Conservation (phyloP, 257 asterid species). For the Solanum chiquidenum region DNA sequence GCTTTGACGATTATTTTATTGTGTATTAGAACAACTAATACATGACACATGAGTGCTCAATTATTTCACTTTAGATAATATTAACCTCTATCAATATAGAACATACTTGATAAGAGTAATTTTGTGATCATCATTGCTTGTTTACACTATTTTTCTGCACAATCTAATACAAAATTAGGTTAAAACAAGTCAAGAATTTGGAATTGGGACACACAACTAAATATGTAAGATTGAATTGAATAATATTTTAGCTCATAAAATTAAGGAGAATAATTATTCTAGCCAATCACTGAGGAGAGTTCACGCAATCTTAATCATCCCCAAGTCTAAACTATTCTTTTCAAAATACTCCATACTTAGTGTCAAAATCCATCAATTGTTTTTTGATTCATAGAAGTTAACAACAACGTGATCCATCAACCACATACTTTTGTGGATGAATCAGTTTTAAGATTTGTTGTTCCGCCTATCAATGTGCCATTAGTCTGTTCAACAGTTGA, state of each 20-base stretch:
- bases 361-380: not conserved
- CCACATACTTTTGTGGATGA: not conserved
- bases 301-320: not conserved
- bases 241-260: not conserved
- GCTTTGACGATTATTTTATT: too few species aligned
- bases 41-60: too few species aligned
- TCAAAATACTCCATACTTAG: not conserved
- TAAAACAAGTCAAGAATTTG: not conserved
- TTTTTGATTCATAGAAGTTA: too few species aligned
- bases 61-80: too few species aligned
- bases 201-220: not conserved
- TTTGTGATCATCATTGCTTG: too few species aligned
- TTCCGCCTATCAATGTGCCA: not conserved
- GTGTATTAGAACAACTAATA: too few species aligned
- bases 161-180: too few species aligned
- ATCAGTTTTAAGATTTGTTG: too few species aligned
- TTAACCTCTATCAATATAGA: too few species aligned
- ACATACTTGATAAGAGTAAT: too few species aligned
- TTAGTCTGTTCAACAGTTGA: not conserved
- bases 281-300: not conserved
- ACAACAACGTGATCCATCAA: not conserved
- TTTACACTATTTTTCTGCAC: too few species aligned
- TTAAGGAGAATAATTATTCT: not conserved
- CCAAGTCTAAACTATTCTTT: not conserved
- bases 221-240: not conserved